These are phyloP conservation scores for Onygenales sp. DNA, from an alignment of 2,329 filamentous ascomycete genomes.

Conservation along the genomic window DNA sequence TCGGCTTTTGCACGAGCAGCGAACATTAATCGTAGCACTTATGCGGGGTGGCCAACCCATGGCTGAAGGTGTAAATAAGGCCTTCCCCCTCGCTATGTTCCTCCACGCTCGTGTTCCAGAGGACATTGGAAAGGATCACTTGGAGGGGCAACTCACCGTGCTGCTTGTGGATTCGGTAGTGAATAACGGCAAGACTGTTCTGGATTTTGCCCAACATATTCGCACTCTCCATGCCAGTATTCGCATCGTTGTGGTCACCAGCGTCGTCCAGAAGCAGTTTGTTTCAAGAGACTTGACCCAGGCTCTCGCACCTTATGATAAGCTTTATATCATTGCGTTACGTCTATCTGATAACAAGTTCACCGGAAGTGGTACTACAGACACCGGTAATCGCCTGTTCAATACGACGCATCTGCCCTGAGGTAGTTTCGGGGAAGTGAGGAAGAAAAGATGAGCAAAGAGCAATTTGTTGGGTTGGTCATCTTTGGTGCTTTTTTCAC, in stretches of 20 bases:
- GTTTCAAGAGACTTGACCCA: conserved; percentile 5
- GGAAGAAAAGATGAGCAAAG: too few species aligned
- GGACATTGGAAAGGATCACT: conserved; percentile 36
- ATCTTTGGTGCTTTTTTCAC: too few species aligned
- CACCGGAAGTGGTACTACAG: conserved; percentile 42
- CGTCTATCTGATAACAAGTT: conserved; percentile 49
- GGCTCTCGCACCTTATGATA: conserved; percentile 13
- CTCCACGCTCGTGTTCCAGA: conserved; percentile 33
- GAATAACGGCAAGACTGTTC: conserved; percentile 46
- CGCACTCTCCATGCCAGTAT: conserved; percentile 29
- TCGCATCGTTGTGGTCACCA: conserved; percentile 46
- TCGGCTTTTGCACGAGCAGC: conserved; percentile 37
- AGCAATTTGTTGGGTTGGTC: too few species aligned
- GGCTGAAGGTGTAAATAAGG: conserved; percentile 48
- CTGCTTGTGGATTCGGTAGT: conserved; percentile 53
- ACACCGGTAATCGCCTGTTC: conserved; percentile 53
- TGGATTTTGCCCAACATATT: conserved; percentile 42
- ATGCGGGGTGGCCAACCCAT: conserved; percentile 57
- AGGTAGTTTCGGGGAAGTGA: too few species aligned
- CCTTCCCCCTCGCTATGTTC: conserved; percentile 44
- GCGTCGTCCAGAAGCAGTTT: conserved; percentile 41
- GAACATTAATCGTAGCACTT: conserved; percentile 48
- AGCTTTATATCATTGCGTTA: conserved; percentile 41
- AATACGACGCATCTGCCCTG: too few species aligned
- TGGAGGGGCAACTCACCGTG: conserved; percentile 32